Conservation (phyloP, 106 monocot species). For the Cymbidium sinense region DNA sequence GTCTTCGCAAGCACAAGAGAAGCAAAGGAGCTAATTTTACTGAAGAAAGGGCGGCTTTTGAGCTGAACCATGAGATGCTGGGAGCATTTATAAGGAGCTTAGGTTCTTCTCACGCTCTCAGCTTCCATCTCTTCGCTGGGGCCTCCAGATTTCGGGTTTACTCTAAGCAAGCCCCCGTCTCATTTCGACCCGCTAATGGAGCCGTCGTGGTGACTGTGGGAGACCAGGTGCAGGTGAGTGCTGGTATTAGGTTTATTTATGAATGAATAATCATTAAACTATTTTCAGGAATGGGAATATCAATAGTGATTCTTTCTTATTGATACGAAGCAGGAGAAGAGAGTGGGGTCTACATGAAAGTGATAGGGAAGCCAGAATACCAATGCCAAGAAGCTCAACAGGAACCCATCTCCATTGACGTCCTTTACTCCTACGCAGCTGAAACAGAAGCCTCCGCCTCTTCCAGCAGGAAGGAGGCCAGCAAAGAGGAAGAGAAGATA, state of each 20-base stretch:
- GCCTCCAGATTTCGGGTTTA: slow-evolving; percentile 19
- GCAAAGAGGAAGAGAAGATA: neutral
- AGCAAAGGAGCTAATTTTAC: neutral
- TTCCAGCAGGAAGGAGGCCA: neutral
- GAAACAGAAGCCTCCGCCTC: neutral
- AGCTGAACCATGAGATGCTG: slow-evolving; percentile 13
- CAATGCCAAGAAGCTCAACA: neutral
- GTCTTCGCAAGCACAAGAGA: slow-evolving; percentile 20
- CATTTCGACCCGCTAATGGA: slow-evolving; percentile 11
- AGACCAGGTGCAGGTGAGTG: slow-evolving; percentile 27
- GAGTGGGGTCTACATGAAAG: slow-evolving; percentile 4
- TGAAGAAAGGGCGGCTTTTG: neutral
- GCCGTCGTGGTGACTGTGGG: slow-evolving; percentile 35
- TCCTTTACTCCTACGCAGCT: neutral
- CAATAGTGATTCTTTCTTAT: too few species aligned
- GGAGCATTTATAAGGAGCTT: slow-evolving; percentile 17
- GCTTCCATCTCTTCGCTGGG: slow-evolving; percentile 14
- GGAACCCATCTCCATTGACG: slow-evolving; percentile 3
- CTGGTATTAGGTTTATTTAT: too few species aligned
- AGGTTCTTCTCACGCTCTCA: slow-evolving; percentile 8
- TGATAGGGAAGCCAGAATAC: slow-evolving; percentile 1
- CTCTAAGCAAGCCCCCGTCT: slow-evolving; percentile 15
- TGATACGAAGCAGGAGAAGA: too few species aligned
- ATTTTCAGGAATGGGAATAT: too few species aligned
- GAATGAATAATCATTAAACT: too few species aligned